These are phyloP conservation scores for Exophiala mesophila DNA, from an alignment of 2,329 filamentous ascomycete species.

Conservation along the genomic window DNA sequence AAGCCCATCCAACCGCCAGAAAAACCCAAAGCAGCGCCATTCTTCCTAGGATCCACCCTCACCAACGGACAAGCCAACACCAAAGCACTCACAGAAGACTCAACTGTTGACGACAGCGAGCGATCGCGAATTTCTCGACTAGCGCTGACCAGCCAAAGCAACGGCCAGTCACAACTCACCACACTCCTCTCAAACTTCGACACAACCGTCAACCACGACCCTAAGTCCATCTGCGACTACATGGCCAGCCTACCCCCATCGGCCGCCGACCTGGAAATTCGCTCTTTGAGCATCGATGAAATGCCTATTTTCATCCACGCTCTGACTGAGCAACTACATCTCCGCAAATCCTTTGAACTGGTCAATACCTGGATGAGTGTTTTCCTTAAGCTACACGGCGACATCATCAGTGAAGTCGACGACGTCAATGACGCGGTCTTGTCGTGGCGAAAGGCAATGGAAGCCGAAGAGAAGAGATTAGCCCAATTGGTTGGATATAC, in stretches of 20 bases:
- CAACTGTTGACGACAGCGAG: slow-evolving; percentile 39
- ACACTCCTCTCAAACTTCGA: slow-evolving; percentile 5
- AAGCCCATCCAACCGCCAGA: slow-evolving; percentile 91
- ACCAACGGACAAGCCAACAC: slow-evolving; percentile 9
- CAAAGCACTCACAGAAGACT: slow-evolving; percentile 28
- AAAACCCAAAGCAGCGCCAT: slow-evolving; percentile 86
- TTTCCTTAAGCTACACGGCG: slow-evolving; percentile 73
- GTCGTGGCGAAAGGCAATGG: slow-evolving; percentile 69
- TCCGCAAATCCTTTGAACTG: slow-evolving; percentile 79
- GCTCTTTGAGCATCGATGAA: slow-evolving; percentile 73
- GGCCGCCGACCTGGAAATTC: slow-evolving; percentile 83
- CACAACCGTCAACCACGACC: slow-evolving; percentile 48
- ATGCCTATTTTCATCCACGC: slow-evolving; percentile 75
- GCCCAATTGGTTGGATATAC: slow-evolving; percentile 80
- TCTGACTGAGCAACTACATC: slow-evolving; percentile 62
- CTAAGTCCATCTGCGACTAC: slow-evolving; percentile 66
- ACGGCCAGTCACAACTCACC: slow-evolving; percentile 6
- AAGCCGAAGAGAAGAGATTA: slow-evolving; percentile 65
- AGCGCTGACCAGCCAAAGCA: slow-evolving; percentile 41
- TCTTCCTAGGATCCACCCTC: slow-evolving; percentile 67
- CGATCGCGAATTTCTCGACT: slow-evolving; percentile 66
- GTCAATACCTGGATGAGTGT: slow-evolving; percentile 97
- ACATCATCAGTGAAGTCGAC: slow-evolving; percentile 42
- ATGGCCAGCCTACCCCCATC: slow-evolving; percentile 78
- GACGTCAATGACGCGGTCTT: slow-evolving; percentile 49